Evolutionary conservation across 495 filamentous ascomycete genomes (phyloP), one percentile per base, ranked within the genome.

Genomic region (Penicillium canescens): DNA sequence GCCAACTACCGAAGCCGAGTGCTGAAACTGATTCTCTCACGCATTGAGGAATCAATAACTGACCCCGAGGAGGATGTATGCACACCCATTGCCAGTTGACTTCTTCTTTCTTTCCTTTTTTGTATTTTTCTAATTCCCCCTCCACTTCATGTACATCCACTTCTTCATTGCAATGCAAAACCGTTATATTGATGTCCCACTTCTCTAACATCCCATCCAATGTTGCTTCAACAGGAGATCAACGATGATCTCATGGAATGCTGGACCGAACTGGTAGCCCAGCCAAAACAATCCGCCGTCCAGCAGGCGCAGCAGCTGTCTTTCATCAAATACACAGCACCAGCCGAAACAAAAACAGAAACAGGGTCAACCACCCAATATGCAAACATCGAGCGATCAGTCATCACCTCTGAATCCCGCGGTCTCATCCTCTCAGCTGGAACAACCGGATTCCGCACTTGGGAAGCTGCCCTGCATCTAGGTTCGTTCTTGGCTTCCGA

Each of bases 391-490:
- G 52, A 87, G 76, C 51, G 61, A 28, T 69, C 69, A 38, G 61
- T 76, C 3, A 67, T 65, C 28, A 77, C 69, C 13, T 69, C 63
- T 12, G 93, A 98, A 72, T 85, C 88, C 10, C 84, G 87, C 4
- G 78, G 79, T 24, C 66, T 96, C 1, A 83, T 98, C 38, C 85
- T 89, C 8, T 82, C 83, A 1, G 72, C 78, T 6, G 90, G 89
- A 4, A 96, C 89, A 3, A 97, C 93, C 0, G 93, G 93, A 0
- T 76, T 91, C 24, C 83, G 93, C 10, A 98, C 93, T 5, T 98
- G 93, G 93, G 93, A 96, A 72, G 93, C 93, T 4, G 85, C 91
- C 0, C 71, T 98, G n/a, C 88, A 92, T 63, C 78, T 97, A 0
- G 90, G 86, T 1, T 80, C 89, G 18, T 96, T 86, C 57, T 83